Base-by-base conservation (phyloP, 2,329 filamentous ascomycete genomes). In the Parastagonospora nodorum region DNA sequence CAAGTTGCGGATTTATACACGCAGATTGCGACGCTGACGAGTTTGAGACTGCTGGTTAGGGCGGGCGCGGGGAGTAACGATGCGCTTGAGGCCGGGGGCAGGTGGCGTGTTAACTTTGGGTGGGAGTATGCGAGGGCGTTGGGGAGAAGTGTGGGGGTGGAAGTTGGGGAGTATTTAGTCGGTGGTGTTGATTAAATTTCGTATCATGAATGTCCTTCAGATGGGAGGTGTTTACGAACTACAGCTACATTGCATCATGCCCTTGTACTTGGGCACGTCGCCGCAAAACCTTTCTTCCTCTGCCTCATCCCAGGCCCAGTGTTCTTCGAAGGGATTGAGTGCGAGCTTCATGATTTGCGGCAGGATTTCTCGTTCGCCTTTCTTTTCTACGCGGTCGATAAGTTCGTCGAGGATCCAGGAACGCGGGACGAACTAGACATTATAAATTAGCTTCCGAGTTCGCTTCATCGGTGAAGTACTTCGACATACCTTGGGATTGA, bases 331-430 rank as follows among this genome's bases (percentile, higher is more conserved):
- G 0, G 94, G 94, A 64, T 90, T 80, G 35, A 93, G 76, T 2
- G 87, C 84, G 86, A 97, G 88, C 38, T 90, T 84, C 87, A 96
- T 90, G 19, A 94, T 81, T 28, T 87, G 81, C 10, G 84, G 79
- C 38, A 99, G 73, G 31, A 97, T 86, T 8, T 92, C 87, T 48
- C 90, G 81, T 66, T 99, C 92, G 2, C 86, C 85, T 44, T 87
- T 85, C 70, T 90, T 90, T 74, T 97, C 91, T 0, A 97, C 92
- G 8, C 90, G 84, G 39, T 88, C 84, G 60, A 99, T 97, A 11
- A 99, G 73, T 74, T 99, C 94, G 70, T 97, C 93, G 15, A 99
- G 80, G 44, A 99, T 84, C 92, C 93, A 99, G 14, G 89, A 87
- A 40, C 92, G 84, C 0, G 94, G 91, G 0, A 97, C 80, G 66